phyloP scores from a whole-genome alignment of 352 stramenopile species.

The Globisporangium polare region DNA sequence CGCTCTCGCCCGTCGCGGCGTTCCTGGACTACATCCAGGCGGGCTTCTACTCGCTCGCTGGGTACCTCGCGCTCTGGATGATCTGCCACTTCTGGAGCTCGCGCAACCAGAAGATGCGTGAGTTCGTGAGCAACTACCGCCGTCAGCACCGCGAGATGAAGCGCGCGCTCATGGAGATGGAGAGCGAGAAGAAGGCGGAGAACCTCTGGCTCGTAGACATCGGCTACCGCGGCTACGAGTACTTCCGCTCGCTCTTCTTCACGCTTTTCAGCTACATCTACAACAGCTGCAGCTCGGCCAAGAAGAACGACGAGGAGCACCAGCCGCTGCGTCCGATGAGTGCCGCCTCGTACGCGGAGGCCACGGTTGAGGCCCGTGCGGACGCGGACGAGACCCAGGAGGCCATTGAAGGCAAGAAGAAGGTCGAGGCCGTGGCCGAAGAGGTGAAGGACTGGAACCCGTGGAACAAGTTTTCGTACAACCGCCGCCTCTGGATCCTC shows the following conservation, averaged over 20 bases:
- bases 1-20: conserved; percentile 58
- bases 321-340: conserved; percentile 17
- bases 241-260: conserved; percentile 64
- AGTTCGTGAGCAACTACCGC: conserved; percentile 87
- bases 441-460: conserved; percentile 57
- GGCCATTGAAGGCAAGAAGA: conserved; percentile 56
- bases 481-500: conserved; percentile 59
- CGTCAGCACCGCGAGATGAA: conserved; percentile 73
- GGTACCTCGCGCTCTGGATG: conserved; percentile 77
- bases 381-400: conserved; percentile 60
- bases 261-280: conserved; percentile 37
- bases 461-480: conserved; percentile 78
- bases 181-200: conserved; percentile 79
- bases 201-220: conserved; percentile 84
- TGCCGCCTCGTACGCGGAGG: conserved; percentile 10
- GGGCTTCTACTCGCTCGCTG: conserved; percentile 71
- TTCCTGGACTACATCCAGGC: conserved; percentile 84
- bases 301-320: conserved; percentile 17
- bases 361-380: conserved; percentile 7
- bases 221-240: conserved; percentile 75
- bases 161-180: conserved; percentile 61
- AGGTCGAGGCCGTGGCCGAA: conserved; percentile 38
- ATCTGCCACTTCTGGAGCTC: conserved; percentile 84
- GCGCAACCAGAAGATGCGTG: conserved; percentile 82
- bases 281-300: conserved; percentile 15